Evolutionary conservation across 225 moss, liverwort and hornwort species (phyloP), one percentile per base, ranked within the genome.

Genomic region (Neckera pumila): DNA sequence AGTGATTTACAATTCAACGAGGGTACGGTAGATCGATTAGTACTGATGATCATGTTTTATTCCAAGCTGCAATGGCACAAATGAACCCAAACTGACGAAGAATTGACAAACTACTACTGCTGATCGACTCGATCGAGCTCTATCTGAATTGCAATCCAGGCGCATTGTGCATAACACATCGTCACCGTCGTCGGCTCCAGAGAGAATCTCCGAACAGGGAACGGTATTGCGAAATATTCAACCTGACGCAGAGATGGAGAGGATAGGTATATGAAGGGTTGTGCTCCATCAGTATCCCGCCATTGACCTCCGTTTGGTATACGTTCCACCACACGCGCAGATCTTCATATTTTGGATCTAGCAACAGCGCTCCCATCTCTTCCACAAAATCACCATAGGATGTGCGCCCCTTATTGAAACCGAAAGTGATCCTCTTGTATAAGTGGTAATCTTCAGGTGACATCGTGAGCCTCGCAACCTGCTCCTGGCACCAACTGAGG

Each of bases 311-410:
- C 13, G 1, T 6, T 13, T 22, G 4, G 5, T 13, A 22, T 23
- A 22, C 23, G 69, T 8, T 14, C 23, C 69, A 70, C 40, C 69
- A 70, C 7, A 23, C 7, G 38, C 40, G 9, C 12, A 70, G 23
- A 40, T 7, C 2, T n/a, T 4, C 7, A 23, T 69, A 23, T 7
- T 22, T 38, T 69, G 38, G 38, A 22, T 38, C 7, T 13, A 23
- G 13, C 23, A 70, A 2, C 7, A 70, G 23, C 14, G 4, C 40
- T 70, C 6, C 40, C 67, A 70, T 70, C 23, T 40, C 5, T 4
- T 23, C 7, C 7, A 2, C 3, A 7, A 70, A 40, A 12, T 25
- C 38, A 40, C 4, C 23, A 70, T 0, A 7, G 40, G 4, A 0
- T 40, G 11, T 70, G 13, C 13, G 25, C n/a, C 3, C 10, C 8